phyloP scores from a whole-genome alignment of 176 grass and related monocot species.

The Triticum turgidum region DNA sequence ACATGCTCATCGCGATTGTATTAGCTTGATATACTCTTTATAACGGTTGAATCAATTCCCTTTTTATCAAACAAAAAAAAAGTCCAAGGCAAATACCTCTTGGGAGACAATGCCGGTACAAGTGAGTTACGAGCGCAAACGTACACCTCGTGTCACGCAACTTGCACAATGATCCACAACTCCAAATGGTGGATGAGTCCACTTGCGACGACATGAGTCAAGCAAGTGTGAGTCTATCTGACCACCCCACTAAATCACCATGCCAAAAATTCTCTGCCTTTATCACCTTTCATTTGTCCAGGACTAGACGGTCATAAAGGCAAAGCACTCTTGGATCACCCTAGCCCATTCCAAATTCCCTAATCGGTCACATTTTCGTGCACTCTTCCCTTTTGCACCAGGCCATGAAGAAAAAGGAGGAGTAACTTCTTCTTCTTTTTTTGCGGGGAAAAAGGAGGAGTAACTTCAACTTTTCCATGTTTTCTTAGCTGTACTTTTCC shows the following conservation, averaged over 20 bases:
- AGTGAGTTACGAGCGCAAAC: neutral
- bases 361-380: neutral
- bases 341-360: neutral
- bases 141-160: neutral
- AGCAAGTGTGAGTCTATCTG: neutral
- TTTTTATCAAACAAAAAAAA: no score
- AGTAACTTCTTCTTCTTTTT: no score
- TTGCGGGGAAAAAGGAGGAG: no score
- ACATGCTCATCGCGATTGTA: no score
- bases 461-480: no score
- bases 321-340: neutral
- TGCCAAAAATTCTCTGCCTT: slow-evolving; percentile 25
- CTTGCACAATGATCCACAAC: neutral
- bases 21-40: no score
- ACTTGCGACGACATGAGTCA: slow-evolving; percentile 4
- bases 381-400: neutral
- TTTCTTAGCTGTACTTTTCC: no score
- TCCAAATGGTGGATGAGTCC: slow-evolving; percentile 1
- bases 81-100: no score
- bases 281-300: slow-evolving; percentile 4
- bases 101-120: neutral
- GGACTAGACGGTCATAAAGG: neutral
- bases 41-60: no score
- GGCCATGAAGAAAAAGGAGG: no score
- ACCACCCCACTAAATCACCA: neutral